These are phyloP conservation scores for Talaromyces pinophilus DNA, from an alignment of 2,329 filamentous ascomycete species.

Conservation along the genomic window DNA sequence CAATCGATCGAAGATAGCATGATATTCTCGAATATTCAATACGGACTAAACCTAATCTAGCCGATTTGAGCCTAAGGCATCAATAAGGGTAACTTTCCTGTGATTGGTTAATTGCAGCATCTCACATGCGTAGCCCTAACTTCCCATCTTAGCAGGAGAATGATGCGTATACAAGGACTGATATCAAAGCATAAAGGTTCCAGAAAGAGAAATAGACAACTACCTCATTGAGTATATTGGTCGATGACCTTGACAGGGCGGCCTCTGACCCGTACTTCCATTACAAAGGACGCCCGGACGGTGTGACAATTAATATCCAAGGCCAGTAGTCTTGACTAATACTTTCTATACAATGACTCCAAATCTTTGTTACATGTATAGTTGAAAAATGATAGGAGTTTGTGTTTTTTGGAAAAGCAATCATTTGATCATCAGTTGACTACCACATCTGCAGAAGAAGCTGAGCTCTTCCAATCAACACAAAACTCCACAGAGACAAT, in stretches of 20 bases:
- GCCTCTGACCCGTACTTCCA: too few species aligned
- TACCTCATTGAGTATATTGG: background rate
- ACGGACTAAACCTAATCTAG: background rate
- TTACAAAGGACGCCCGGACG: too few species aligned
- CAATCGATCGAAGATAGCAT: background rate
- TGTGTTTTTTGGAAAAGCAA: too few species aligned
- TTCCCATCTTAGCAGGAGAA: background rate
- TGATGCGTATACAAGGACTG: background rate
- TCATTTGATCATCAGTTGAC: too few species aligned
- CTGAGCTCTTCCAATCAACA: background rate
- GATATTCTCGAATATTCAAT: background rate
- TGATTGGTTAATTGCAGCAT: background rate
- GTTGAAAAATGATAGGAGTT: too few species aligned
- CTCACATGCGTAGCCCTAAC: background rate
- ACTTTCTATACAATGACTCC: too few species aligned
- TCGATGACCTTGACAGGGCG: background rate
- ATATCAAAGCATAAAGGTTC: background rate
- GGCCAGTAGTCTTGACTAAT: too few species aligned
- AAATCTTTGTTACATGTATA: too few species aligned
- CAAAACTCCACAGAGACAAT: background rate
- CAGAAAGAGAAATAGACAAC: background rate
- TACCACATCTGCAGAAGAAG: too few species aligned
- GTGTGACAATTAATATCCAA: too few species aligned
- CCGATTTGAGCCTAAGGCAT: background rate
- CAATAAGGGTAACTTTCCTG: background rate